Evolutionary conservation across 1,284 basidiomycete species (phyloP).

Genomic region (Ceratobasidium sp.): DNA sequence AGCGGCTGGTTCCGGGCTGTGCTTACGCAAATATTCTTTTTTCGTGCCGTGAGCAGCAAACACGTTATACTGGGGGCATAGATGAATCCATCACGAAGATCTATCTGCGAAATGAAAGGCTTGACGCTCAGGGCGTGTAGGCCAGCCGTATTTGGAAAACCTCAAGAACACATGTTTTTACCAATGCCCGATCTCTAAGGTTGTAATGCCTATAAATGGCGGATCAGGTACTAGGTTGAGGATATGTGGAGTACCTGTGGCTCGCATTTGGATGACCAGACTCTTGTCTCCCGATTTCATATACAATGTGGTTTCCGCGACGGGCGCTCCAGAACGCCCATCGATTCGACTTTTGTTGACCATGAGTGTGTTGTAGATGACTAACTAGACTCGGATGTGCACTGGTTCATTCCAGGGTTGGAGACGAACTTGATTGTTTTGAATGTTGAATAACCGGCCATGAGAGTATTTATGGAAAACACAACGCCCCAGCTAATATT

Average conservation of each 20-base stretch:
- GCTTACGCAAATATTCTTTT: not conserved
- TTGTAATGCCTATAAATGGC: slow-evolving; percentile 13
- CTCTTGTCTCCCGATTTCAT: slow-evolving; percentile 17
- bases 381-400: not conserved
- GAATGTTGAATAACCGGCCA: not conserved
- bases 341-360: slow-evolving; percentile 8
- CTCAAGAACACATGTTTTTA: not conserved
- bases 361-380: not conserved
- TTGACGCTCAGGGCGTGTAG: slow-evolving; percentile 14
- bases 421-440: not conserved
- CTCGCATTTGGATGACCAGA: not conserved
- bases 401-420: not conserved
- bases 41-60: not conserved
- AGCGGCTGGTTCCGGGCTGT: too few species aligned
- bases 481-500: not conserved
- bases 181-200: slow-evolving; percentile 9
- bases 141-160: not conserved
- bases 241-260: slow-evolving; percentile 22
- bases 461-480: not conserved
- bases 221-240: not conserved
- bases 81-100: slow-evolving; percentile 30
- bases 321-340: slow-evolving; percentile 6
- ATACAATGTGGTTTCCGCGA: not conserved
- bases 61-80: slow-evolving; percentile 4
- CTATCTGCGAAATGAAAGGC: slow-evolving; percentile 29